A percentile compares a stretch with the other conserved stretches of the same genome.
phyloP scores from a whole-genome alignment of 305 asterid species.

The Fraxinus sp. region DNA sequence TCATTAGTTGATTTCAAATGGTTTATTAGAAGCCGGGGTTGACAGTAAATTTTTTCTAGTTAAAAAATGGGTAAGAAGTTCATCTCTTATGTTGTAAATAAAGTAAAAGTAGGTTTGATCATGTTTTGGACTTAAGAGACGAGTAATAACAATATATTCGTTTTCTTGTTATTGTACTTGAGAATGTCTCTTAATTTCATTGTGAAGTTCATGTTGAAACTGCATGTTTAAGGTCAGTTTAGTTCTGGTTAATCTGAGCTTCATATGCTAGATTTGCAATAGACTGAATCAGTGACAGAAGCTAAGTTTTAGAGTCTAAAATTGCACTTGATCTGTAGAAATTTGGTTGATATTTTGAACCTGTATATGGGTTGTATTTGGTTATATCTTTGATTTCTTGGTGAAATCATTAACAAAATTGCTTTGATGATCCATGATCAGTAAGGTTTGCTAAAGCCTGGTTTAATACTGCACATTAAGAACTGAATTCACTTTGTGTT shows the following conservation, averaged over 20 bases:
- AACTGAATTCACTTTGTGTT: neutral
- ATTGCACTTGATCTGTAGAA: neutral
- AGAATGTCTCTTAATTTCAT: neutral
- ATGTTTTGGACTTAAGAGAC: neutral
- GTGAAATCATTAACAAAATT: neutral
- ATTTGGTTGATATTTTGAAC: neutral
- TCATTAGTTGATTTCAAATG: no score
- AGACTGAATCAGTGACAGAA: neutral
- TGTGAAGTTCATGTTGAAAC: neutral
- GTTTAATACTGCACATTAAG: neutral
- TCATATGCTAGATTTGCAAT: neutral
- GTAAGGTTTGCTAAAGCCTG: neutral
- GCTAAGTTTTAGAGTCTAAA: neutral
- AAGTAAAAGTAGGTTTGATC: neutral
- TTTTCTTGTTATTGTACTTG: neutral
- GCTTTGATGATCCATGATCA: neutral
- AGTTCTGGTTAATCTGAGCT: neutral
- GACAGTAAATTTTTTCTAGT: no score
- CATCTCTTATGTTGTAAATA: neutral
- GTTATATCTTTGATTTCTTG: neutral
- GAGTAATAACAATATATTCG: neutral
- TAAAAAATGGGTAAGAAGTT: neutral
- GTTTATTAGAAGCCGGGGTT: no score
- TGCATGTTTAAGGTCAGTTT: neutral
- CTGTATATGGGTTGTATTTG: neutral